Conservation (phyloP, 2,329 filamentous ascomycete genomes). For the Penicillium sp. region DNA sequence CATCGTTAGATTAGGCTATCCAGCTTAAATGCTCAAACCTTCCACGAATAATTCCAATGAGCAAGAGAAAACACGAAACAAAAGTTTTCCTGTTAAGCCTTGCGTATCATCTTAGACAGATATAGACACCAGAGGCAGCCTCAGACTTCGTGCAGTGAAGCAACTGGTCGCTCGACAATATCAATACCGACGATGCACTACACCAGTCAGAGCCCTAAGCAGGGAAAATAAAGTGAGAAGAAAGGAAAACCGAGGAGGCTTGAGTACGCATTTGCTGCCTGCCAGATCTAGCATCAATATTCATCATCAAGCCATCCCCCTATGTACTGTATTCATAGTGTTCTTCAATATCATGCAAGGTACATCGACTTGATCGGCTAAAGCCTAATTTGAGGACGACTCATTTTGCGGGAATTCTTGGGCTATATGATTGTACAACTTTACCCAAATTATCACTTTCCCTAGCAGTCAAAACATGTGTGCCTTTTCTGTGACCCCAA, state of each 20-base stretch:
- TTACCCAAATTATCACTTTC: neutral
- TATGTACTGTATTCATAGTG: neutral
- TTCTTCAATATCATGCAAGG: neutral
- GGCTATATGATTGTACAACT: neutral
- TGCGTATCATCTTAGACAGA: no score
- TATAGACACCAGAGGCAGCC: no score
- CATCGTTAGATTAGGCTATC: no score
- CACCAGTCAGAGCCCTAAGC: neutral
- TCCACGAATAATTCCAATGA: no score
- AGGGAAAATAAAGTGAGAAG: neutral
- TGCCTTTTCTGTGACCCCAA: neutral
- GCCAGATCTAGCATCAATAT: neutral
- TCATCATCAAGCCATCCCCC: neutral
- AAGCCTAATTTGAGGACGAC: neutral
- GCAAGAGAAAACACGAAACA: no score
- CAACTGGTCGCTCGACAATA: no score
- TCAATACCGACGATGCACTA: no score
- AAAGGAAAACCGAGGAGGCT: neutral
- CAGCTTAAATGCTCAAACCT: no score
- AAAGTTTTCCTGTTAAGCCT: no score
- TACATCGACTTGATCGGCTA: neutral
- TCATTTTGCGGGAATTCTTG: no score
- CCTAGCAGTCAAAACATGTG: neutral
- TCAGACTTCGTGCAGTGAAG: no score
- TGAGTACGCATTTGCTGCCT: neutral